Conservation (phyloP, 352 stramenopile species). For the Pythium oligandrum region DNA sequence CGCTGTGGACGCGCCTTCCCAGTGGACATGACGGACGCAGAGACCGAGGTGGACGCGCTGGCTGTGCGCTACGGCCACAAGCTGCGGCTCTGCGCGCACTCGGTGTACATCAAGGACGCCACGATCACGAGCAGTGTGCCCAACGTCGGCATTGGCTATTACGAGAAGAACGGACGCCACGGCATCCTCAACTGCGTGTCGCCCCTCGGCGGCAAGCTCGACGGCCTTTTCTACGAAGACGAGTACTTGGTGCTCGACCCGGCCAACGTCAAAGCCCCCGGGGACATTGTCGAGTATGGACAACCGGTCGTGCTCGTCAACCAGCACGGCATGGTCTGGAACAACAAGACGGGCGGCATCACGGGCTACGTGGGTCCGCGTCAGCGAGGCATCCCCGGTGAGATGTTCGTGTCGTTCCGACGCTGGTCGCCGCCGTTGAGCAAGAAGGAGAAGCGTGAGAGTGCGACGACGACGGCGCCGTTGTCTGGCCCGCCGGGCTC, state of each 20-base stretch:
- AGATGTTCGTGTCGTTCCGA: constrained; percentile 77
- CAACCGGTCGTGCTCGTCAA: constrained; percentile 79
- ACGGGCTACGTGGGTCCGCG: constrained; percentile 78
- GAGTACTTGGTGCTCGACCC: constrained; percentile 77
- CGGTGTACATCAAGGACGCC: constrained; percentile 37
- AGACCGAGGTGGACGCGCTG: constrained; percentile 16
- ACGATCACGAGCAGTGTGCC: background rate
- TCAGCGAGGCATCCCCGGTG: constrained; percentile 52
- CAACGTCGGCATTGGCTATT: constrained; percentile 66
- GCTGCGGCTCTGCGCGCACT: constrained; percentile 51
- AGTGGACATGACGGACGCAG: no score
- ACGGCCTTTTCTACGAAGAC: constrained; percentile 78
- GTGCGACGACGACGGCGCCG: background rate
- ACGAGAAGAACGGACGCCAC: constrained; percentile 85
- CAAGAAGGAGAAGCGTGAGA: background rate
- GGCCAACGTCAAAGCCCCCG: constrained; percentile 27
- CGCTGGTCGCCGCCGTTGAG: constrained; percentile 3
- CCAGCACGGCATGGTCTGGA: constrained; percentile 81
- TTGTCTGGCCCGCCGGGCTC: background rate
- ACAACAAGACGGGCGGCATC: constrained; percentile 87
- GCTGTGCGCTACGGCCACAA: constrained; percentile 66
- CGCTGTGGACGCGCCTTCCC: no score
- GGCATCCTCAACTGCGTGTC: constrained; percentile 79
- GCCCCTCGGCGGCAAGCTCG: constrained; percentile 62
- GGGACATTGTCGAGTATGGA: constrained; percentile 64